Base-by-base conservation (phyloP, 1,284 basidiomycete genomes). In the Pseudozyma sp. region DNA sequence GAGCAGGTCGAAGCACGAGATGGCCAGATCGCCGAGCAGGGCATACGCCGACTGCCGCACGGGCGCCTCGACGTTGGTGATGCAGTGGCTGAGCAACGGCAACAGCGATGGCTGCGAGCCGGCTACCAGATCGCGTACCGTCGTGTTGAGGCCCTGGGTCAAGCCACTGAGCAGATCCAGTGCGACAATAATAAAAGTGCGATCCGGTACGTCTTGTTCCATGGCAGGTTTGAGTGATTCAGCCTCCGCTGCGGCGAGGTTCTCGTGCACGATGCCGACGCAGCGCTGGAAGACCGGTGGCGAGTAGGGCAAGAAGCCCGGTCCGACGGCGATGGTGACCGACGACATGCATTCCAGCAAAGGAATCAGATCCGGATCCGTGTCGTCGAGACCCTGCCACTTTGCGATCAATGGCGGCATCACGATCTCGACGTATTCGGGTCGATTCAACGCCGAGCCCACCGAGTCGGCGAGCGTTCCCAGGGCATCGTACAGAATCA, bases 391-490 rank as follows among this genome's bases (percentile, higher is more conserved):
- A 79, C 91, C 91, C 39, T 91, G 87, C 97, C 97, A 99, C 79
- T 92, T 90, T 68, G 89, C 89, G 52, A 94, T 92, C 68, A 99
- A 87, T 48, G 96, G 93, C 5, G 95, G 95, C 94, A 99, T 97
- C 74, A 99, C 87, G 68, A 97, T 94, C 59, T 97, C 92, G 63
- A 99, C 92, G 83, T 92, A 96, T 17, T 90, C 87, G 1, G 93
- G 90, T 78, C 92, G 92, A 81, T 93, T 92, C 64, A 99, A 86
- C 7, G 94, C 92, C 45, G 90, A 85, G 8, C 94, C 95, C 40
- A 99, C 96, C 14, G 94, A 94, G 84, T 99, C 97, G 4, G 97
- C 97, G 16, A 99, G 88, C 1, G 97, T 99, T 6, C 97, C 96
- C 60, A 99, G 92, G 13, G 97, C 97, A 84, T 99, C 97, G 84